Evolutionary conservation across 2,329 filamentous ascomycete genomes (phyloP).

Genomic region (Ceratocystis diversiconidia): DNA sequence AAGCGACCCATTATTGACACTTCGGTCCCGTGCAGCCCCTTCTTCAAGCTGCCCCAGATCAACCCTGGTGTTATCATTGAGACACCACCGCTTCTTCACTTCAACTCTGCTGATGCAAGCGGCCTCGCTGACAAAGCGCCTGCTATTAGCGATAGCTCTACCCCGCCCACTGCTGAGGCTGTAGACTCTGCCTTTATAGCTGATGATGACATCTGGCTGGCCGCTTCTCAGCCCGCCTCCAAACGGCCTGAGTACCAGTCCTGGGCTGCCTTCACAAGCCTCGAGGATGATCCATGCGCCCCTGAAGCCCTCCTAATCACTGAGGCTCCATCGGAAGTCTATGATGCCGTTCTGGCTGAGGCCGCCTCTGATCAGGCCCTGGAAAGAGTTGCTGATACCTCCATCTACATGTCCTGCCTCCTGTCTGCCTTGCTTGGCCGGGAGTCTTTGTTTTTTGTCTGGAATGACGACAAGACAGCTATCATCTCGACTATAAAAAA

Average conservation of each 20-base stretch:
- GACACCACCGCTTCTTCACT: not conserved
- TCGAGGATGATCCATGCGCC: constrained; percentile 22
- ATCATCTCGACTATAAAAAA: constrained; percentile 38
- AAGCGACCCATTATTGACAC: constrained; percentile 9
- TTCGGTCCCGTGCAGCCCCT: constrained; percentile 12
- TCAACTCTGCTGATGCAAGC: not conserved
- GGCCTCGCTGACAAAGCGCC: not conserved
- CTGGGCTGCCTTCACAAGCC: constrained; percentile 52
- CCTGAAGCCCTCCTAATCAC: constrained; percentile 44
- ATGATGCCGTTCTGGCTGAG: constrained; percentile 46
- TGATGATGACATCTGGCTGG: constrained; percentile 34
- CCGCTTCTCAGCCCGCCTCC: constrained; percentile 25
- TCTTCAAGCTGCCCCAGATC: constrained; percentile 17
- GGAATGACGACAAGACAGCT: constrained; percentile 35
- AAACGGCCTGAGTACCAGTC: constrained; percentile 38
- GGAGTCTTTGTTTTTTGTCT: constrained; percentile 56
- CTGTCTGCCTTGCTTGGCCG: constrained; percentile 55
- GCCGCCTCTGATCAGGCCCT: constrained; percentile 27
- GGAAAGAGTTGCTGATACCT: constrained; percentile 31
- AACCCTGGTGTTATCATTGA: constrained; percentile 9
- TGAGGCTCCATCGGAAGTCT: constrained; percentile 51
- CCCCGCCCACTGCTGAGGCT: not conserved
- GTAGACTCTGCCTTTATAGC: not conserved
- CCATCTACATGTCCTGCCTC: constrained; percentile 41
- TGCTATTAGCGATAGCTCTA: not conserved